Conservation (phyloP, 768 basidiomycete species). For the Lentinula aciculospora region DNA sequence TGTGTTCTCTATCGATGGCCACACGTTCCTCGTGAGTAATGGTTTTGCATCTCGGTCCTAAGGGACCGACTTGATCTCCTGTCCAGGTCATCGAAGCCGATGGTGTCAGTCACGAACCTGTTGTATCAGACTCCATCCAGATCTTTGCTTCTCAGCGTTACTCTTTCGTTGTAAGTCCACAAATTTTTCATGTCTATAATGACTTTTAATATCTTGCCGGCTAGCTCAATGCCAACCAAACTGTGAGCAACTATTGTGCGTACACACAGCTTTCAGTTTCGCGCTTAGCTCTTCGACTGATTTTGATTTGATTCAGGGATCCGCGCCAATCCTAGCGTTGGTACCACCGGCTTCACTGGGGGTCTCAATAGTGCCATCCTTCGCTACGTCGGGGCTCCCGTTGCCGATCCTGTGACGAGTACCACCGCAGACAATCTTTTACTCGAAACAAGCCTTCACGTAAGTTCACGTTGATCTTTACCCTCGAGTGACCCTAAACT, state of each 20-base stretch:
- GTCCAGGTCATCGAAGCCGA: conserved; percentile 27
- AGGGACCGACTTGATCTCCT: too few relatives aligned
- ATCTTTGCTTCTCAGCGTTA: conserved; percentile 36
- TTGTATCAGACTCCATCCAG: conserved; percentile 31
- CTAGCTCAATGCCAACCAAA: conserved; percentile 30
- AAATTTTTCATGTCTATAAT: too few relatives aligned
- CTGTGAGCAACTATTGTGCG: conserved; percentile 41
- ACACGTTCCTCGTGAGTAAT: conserved; percentile 2
- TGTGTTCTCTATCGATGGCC: conserved; percentile 17
- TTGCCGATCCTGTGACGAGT: neutral
- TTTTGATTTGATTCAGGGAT: conserved; percentile 20
- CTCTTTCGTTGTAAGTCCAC: conserved; percentile 30
- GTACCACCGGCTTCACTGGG: conserved; percentile 23
- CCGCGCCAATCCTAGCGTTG: conserved; percentile 25
- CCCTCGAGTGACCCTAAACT: neutral
- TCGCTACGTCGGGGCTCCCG: conserved; percentile 40
- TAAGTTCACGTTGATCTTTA: neutral
- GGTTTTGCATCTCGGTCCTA: neutral
- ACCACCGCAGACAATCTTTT: neutral
- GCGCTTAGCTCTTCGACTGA: neutral
- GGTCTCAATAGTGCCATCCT: conserved; percentile 47
- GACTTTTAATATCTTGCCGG: neutral
- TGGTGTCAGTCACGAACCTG: conserved; percentile 24
- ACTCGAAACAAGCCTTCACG: neutral
- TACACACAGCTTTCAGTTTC: neutral